phyloP scores from a whole-genome alignment of 176 grass and related monocot species.

The Oryza longistaminata region DNA sequence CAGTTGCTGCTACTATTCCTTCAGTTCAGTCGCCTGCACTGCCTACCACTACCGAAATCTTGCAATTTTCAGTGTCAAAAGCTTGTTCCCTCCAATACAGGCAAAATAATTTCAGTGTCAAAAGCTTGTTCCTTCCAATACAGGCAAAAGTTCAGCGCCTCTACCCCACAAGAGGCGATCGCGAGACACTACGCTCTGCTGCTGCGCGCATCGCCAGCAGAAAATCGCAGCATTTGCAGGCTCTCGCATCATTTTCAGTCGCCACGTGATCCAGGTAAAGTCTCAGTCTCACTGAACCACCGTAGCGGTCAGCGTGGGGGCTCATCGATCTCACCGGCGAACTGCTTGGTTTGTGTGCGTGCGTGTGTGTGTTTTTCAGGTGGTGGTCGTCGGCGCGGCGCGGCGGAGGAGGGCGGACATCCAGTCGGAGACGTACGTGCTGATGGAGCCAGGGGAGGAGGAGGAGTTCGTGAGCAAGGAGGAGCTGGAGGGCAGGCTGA shows the following conservation, averaged over 20 bases:
- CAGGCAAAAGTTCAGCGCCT: background rate
- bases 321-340: too few species aligned
- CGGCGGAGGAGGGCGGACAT: slow-evolving; percentile 63
- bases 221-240: background rate
- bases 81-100: too few species aligned
- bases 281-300: background rate
- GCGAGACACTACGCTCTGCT: background rate
- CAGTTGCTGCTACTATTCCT: background rate
- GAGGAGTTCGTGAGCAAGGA: slow-evolving; percentile 75
- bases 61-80: background rate
- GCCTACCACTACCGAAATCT: background rate
- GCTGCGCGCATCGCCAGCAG: background rate
- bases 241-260: background rate
- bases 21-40: background rate
- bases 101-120: background rate
- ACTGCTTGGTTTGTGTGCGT: background rate
- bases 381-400: slow-evolving; percentile 46
- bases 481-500: slow-evolving; percentile 63
- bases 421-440: slow-evolving; percentile 70
- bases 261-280: background rate
- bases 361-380: slow-evolving; percentile 12
- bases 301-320: too few species aligned
- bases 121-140: background rate
- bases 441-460: slow-evolving; percentile 65
- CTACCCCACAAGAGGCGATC: background rate